Base-by-base conservation (phyloP, 495 filamentous ascomycete species). In the Hypoxylon lienhwacheense region DNA sequence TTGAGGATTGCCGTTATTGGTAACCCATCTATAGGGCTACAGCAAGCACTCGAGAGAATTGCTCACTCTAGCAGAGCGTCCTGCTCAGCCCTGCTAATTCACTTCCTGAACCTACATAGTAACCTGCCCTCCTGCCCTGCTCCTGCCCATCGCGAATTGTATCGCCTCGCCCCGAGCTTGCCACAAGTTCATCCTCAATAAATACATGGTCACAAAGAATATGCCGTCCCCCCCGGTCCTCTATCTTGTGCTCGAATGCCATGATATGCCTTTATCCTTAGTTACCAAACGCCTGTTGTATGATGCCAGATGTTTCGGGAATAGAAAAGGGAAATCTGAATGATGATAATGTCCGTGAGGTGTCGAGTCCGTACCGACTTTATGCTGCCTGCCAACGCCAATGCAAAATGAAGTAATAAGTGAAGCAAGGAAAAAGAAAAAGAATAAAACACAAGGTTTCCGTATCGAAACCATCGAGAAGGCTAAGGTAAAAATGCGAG, bases 281-380 rank as follows among this genome's bases (percentile, higher is more conserved):
- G 55, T 64, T 64, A 59, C 61, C 29, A 39, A 65, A 67, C 65
- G 58, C 65, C 65, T 28, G 40, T 37, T 53, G 46, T 62, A 39
- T 46, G 36, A 65, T 65, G 59, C 60, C 34, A 56, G 20, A 55
- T 57, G 45, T 32, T 11, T 25, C 32, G 41, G n/a, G 42, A 51
- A 15, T 39, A 36, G 32, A 21, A 49, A 61, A 47, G 22, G 29
- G 25, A 37, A 48, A n/a, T n/a, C n/a, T n/a, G n/a, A 58, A 50
- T 2, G 12, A 11, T 41, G 44, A 32, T 55, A 58, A 53, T 50
- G 28, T 34, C 58, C 58, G 58, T 61, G 58, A 61, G 51, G 53
- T 45, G 62, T 59, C 65, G 59, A 63, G 12, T 35, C 36, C 32
- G 7, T 63, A 40, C 58, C 62, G 59, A 67, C 62, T 55, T 36